Evolutionary conservation across 495 filamentous ascomycete species (phyloP).

Genomic region (Penicillium diatomitis): DNA sequence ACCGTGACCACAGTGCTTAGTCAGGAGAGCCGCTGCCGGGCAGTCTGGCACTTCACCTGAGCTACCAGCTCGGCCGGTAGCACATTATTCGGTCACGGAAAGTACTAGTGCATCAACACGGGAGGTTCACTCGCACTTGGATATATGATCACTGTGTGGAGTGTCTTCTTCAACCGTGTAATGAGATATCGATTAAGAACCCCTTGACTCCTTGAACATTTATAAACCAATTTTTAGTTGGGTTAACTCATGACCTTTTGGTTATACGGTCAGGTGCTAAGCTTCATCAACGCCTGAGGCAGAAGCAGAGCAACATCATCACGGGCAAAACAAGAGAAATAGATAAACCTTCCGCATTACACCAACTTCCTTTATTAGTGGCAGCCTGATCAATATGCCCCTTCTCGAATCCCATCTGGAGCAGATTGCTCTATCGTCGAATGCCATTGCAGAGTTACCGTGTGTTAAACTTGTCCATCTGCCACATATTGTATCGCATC

Average conservation of each 20-base stretch:
- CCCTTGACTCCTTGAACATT: too few species aligned
- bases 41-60: too few species aligned
- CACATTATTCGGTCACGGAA: too few species aligned
- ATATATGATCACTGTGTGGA: too few species aligned
- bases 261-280: too few species aligned
- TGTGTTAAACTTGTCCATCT: constrained; percentile 30
- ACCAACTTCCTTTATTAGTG: not conserved
- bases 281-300: constrained; percentile 16
- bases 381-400: constrained; percentile 44
- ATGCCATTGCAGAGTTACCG: constrained; percentile 78
- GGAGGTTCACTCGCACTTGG: too few species aligned
- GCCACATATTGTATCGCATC: not conserved
- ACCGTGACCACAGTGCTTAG: constrained; percentile 28
- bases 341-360: not conserved
- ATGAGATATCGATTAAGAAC: too few species aligned
- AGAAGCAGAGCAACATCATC: constrained; percentile 1
- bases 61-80: too few species aligned
- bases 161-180: too few species aligned
- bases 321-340: not conserved
- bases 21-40: constrained; percentile 24
- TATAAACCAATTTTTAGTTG: too few species aligned
- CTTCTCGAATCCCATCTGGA: constrained; percentile 79
- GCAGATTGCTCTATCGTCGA: constrained; percentile 77
- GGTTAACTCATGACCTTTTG: too few species aligned
- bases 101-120: too few species aligned